These are phyloP conservation scores for Pyricularia pennisetigena DNA, from an alignment of 2,329 filamentous ascomycete genomes.

Conservation along the genomic window DNA sequence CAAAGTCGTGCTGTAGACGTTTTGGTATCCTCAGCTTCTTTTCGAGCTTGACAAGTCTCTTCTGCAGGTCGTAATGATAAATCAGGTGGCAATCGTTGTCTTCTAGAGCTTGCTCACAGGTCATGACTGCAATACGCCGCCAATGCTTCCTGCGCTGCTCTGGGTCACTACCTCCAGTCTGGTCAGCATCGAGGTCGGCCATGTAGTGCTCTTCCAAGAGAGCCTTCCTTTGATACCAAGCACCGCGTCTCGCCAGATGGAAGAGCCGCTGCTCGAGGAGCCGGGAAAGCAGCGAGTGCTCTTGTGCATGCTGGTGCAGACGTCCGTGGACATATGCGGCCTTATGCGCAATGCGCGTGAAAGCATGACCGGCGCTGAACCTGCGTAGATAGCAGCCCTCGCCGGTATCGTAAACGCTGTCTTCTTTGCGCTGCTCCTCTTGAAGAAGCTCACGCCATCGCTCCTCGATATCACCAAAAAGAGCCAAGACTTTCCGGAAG, in stretches of 20 bases:
- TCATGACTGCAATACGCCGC: slow-evolving; percentile 65
- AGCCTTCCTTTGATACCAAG: slow-evolving; percentile 94
- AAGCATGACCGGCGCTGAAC: slow-evolving; percentile 86
- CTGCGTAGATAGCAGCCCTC: slow-evolving; percentile 84
- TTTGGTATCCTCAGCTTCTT: slow-evolving; percentile 73
- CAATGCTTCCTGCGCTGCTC: slow-evolving; percentile 68
- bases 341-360: slow-evolving; percentile 89
- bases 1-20: slow-evolving; percentile 85
- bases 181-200: slow-evolving; percentile 45
- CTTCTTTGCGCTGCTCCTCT: slow-evolving; percentile 72
- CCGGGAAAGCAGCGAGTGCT: slow-evolving; percentile 65
- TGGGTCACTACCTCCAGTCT: slow-evolving; percentile 18
- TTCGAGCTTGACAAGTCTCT: slow-evolving; percentile 85
- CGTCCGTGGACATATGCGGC: slow-evolving; percentile 68
- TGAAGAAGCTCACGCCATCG: slow-evolving; percentile 67
- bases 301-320: slow-evolving; percentile 68
- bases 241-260: slow-evolving; percentile 72
- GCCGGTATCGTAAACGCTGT: slow-evolving; percentile 64
- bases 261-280: slow-evolving; percentile 76
- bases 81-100: slow-evolving; percentile 86
- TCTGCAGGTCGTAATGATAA: slow-evolving; percentile 90
- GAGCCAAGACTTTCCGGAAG: slow-evolving; percentile 56
- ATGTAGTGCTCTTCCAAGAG: slow-evolving; percentile 94
- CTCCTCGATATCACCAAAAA: slow-evolving; percentile 66
- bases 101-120: slow-evolving; percentile 79